These are phyloP conservation scores for Zygosaccharomyces sapae DNA, from an alignment of 1,139 yeast genomes.

Conservation along the genomic window DNA sequence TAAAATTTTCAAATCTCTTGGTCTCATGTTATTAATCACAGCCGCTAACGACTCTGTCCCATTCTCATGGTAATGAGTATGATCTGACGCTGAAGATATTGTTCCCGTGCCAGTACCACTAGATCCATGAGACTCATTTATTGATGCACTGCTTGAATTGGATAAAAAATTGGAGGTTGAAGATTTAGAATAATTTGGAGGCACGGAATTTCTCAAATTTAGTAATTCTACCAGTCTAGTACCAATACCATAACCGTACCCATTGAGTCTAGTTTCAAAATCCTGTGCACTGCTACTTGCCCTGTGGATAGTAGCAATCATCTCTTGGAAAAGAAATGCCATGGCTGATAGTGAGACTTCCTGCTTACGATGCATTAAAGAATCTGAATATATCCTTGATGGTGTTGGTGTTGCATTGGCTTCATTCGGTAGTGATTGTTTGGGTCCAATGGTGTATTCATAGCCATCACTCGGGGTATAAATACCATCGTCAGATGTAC, in stretches of 20 bases:
- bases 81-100: slow-evolving; percentile 13
- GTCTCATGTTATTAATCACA: slow-evolving; percentile 27
- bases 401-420: slow-evolving; percentile 15
- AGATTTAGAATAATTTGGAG: slow-evolving; percentile 21
- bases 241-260: slow-evolving; percentile 72
- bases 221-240: slow-evolving; percentile 54
- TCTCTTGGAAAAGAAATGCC: slow-evolving; percentile 33
- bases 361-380: slow-evolving; percentile 29
- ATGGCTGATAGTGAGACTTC: slow-evolving; percentile 37
- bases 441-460: slow-evolving; percentile 27
- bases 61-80: slow-evolving; percentile 11
- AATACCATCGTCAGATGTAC: slow-evolving; percentile 12
- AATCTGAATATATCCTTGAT: slow-evolving; percentile 26
- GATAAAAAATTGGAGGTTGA: slow-evolving; percentile 16
- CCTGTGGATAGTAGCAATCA: slow-evolving; percentile 28
- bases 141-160: slow-evolving; percentile 10
- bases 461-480: slow-evolving; percentile 18
- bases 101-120: slow-evolving; percentile 29
- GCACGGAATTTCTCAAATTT: slow-evolving; percentile 46
- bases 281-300: slow-evolving; percentile 36
- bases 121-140: slow-evolving; percentile 43
- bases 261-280: slow-evolving; percentile 68
- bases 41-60: slow-evolving; percentile 24
- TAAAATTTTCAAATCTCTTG: slow-evolving; percentile 64
- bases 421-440: slow-evolving; percentile 25